Evolutionary conservation across 768 basidiomycete genomes (phyloP), one percentile per base, ranked within the genome.

Genomic region (Tephrocybe sp.): DNA sequence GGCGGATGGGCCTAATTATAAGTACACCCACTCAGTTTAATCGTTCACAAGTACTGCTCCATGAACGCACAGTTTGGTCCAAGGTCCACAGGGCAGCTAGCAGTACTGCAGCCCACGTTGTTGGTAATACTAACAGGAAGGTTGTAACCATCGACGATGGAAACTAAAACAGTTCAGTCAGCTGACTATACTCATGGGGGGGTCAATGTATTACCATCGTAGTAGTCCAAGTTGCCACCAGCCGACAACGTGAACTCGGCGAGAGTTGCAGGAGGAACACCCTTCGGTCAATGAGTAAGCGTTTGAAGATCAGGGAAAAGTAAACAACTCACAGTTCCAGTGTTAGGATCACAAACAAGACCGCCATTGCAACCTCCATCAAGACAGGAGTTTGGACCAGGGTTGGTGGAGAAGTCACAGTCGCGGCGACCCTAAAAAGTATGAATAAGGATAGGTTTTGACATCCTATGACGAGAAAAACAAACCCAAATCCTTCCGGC

Each of bases 331-430:
- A 76, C 75, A 13, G 82, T 82, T 39, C 79, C 84, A 31, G 74
- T 75, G 34, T 61, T 59, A 8, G 70, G 54, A 58, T 77, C 79
- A 55, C 87, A 87, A 10, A 71, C 59, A 8, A 89, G 68, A 34
- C 86, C 87, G 12, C 87, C 86, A 51, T 82, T 84, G 61, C 86
- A 88, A 42, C 84, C 84, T 35, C 86, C 87, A 49, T 75, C 73
- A 16, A 80, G 55, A 55, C 86, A 89, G 12, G 82, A 80, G 55
- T 75, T 82, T 19, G 77, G 81, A n/a, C 76, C 75, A 35, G 73
- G 73, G 58, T 75, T 74, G 36, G 55, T 68, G 48, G 65, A 68
- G 60, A 88, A 88, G 65, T 86, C 68, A 55, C 87, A 88, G 59
- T 84, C 65, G 16, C 80, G 78, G 22, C 84, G 77, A 40, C 68